Evolutionary conservation across 1,284 basidiomycete genomes (phyloP).

Genomic region (Ustilago sp.): DNA sequence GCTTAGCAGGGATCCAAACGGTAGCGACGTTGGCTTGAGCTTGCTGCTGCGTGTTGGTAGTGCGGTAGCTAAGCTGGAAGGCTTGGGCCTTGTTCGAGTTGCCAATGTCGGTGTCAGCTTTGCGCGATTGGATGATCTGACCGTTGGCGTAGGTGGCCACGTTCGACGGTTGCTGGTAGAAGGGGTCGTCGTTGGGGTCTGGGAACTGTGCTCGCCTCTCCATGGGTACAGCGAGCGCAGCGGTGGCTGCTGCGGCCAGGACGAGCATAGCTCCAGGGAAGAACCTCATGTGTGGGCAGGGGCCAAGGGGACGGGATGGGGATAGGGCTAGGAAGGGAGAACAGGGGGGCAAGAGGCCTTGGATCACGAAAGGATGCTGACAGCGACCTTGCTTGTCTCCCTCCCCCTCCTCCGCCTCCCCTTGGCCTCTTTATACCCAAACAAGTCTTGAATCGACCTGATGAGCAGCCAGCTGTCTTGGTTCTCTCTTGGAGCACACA

Average conservation of each 20-base stretch:
- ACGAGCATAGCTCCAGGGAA: conserved; percentile 13
- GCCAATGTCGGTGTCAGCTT: conserved; percentile 33
- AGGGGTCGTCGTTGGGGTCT: conserved; percentile 52
- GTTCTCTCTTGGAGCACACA: no score
- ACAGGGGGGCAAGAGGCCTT: not conserved
- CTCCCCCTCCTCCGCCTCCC: no score
- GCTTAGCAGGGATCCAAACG: conserved; percentile 51
- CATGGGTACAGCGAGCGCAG: conserved; percentile 23
- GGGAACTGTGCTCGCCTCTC: conserved; percentile 20
- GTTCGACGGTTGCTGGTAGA: conserved; percentile 42
- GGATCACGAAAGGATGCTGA: not conserved
- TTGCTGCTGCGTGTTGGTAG: conserved; percentile 35
- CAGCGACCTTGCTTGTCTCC: no score
- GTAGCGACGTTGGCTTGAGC: conserved; percentile 48
- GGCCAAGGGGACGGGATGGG: not conserved
- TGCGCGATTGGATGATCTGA: conserved; percentile 45
- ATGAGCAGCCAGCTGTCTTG: not conserved
- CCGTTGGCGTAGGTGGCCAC: conserved; percentile 45
- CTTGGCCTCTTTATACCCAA: not conserved
- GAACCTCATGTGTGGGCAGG: conserved; percentile 18
- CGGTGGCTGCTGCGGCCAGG: conserved; percentile 22
- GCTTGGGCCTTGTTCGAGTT: conserved; percentile 32
- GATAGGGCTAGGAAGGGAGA: not conserved
- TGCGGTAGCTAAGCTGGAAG: conserved; percentile 58
- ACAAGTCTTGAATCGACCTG: not conserved